phyloP scores from a whole-genome alignment of 352 stramenopile genomes.

The Phytophthora europaea region DNA sequence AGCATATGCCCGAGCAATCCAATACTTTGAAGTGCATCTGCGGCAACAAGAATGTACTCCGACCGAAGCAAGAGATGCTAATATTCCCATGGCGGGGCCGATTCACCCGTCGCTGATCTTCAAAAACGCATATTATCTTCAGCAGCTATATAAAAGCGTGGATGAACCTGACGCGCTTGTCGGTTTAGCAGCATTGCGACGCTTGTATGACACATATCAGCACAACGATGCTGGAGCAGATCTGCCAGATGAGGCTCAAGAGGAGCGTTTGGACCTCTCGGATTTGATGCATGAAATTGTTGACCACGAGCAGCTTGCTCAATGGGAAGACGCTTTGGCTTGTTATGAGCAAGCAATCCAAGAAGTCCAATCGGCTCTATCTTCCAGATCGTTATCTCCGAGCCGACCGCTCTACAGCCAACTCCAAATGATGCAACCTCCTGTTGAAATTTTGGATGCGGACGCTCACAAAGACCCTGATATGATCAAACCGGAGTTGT shows the following conservation, averaged over 20 bases:
- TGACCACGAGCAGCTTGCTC: slow-evolving; percentile 74
- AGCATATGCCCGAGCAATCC: slow-evolving; percentile 74
- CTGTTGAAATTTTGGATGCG: slow-evolving; percentile 38
- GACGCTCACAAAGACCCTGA: slow-evolving; percentile 57
- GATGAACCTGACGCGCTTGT: slow-evolving; percentile 78
- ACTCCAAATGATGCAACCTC: slow-evolving; percentile 30
- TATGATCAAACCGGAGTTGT: slow-evolving; percentile 76
- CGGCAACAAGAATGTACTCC: slow-evolving; percentile 57
- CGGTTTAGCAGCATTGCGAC: slow-evolving; percentile 65
- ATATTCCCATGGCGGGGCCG: slow-evolving; percentile 35
- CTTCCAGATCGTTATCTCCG: slow-evolving; percentile 35
- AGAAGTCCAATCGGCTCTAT: slow-evolving; percentile 65
- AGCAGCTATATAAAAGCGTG: slow-evolving; percentile 82
- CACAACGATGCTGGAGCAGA: slow-evolving; percentile 40
- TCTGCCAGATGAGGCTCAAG: slow-evolving; percentile 30
- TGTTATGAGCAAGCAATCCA: slow-evolving; percentile 87
- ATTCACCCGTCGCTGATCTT: slow-evolving; percentile 61
- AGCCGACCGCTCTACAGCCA: slow-evolving; percentile 32
- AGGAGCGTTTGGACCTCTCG: slow-evolving; percentile 62
- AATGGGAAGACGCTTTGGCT: slow-evolving; percentile 81
- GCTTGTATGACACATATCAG: slow-evolving; percentile 57
- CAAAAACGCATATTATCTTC: slow-evolving; percentile 74
- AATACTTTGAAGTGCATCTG: slow-evolving; percentile 82
- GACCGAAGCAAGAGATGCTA: slow-evolving; percentile 27
- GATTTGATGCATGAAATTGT: slow-evolving; percentile 79